phyloP scores from a whole-genome alignment of 495 filamentous ascomycete species.

The Lindgomyces ingoldianus region DNA sequence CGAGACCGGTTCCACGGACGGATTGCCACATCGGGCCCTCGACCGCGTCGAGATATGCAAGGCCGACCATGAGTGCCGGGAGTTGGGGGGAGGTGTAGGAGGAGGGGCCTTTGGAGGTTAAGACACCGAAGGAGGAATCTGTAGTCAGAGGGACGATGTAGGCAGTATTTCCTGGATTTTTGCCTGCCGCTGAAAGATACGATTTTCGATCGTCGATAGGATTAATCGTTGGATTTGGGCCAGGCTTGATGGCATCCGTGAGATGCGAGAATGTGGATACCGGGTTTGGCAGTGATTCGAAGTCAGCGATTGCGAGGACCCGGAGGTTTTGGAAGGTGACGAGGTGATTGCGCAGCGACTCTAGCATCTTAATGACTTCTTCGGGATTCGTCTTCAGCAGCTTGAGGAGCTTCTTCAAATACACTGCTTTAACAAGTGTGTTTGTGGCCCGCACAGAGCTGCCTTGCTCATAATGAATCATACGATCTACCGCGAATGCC shows the following conservation, averaged over 20 bases:
- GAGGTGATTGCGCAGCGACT: constrained; percentile 70
- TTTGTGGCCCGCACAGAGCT: constrained; percentile 75
- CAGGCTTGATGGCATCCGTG: constrained; percentile 38
- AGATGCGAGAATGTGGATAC: constrained; percentile 83
- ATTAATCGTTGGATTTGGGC: constrained; percentile 52
- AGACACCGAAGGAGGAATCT: constrained; percentile 86
- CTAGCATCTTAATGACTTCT: constrained; percentile 69
- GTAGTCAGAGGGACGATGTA: constrained; percentile 88
- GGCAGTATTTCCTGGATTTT: constrained; percentile 67
- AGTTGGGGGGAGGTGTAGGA: constrained; percentile 74
- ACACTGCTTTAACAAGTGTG: constrained; percentile 84
- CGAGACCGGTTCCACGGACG: constrained; percentile 86
- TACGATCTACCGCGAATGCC: constrained; percentile 72
- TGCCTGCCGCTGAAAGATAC: constrained; percentile 70
- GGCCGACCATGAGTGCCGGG: constrained; percentile 81
- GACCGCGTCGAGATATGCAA: constrained; percentile 86
- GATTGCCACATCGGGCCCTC: constrained; percentile 94
- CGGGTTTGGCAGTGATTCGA: constrained; percentile 72
- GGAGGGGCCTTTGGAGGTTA: constrained; percentile 70
- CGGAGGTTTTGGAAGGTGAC: constrained; percentile 82
- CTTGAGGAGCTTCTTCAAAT: constrained; percentile 78
- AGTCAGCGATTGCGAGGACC: constrained; percentile 76
- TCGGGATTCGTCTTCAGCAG: constrained; percentile 72
- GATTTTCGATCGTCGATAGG: constrained; percentile 61
- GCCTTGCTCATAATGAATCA: constrained; percentile 71